Percentiles rank a stretch among this genome's conserved stretches.
Evolutionary conservation across 768 basidiomycete genomes (phyloP).

Genomic region (Dentipellis sp.): DNA sequence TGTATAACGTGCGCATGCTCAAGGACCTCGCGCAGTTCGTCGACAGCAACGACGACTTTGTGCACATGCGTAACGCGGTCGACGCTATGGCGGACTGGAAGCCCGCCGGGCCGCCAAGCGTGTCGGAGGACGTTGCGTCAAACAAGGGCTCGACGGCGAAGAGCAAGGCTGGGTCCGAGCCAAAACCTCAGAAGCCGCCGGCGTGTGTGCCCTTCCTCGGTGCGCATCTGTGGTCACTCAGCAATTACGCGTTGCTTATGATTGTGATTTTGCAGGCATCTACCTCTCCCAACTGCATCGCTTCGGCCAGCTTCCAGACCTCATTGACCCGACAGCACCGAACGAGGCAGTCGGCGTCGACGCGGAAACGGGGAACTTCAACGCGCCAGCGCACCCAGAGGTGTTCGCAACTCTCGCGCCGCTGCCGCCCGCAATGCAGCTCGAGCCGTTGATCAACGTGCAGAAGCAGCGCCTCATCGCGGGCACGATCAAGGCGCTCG

Average conservation of each 20-base stretch:
- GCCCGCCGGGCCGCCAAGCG: conserved; percentile 33
- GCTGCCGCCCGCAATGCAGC: conserved; percentile 66
- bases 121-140: conserved; percentile 40
- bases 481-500: conserved; percentile 68
- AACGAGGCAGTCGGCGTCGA: conserved; percentile 60
- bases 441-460: conserved; percentile 82
- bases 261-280: conserved; percentile 36
- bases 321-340: conserved; percentile 79
- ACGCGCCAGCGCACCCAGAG: conserved; percentile 65
- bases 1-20: conserved; percentile 67
- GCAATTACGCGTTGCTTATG: not conserved
- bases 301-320: conserved; percentile 60
- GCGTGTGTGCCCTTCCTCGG: conserved; percentile 82
- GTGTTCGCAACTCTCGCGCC: conserved; percentile 67
- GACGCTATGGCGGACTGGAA: conserved; percentile 59
- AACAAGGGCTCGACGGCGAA: conserved; percentile 23
- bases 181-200: conserved; percentile 32
- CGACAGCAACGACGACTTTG: conserved; percentile 59
- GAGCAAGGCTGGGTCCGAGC: conserved; percentile 28
- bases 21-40: conserved; percentile 62
- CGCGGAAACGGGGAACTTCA: conserved; percentile 50
- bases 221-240: conserved; percentile 23
- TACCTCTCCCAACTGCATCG: conserved; percentile 68
- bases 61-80: conserved; percentile 58
- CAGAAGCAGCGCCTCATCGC: conserved; percentile 83